A percentile compares a stretch with the other conserved stretches of the same genome.
These are phyloP conservation scores for Lachnellula occidentalis DNA, from an alignment of 2,329 filamentous ascomycete genomes.

Conservation along the genomic window DNA sequence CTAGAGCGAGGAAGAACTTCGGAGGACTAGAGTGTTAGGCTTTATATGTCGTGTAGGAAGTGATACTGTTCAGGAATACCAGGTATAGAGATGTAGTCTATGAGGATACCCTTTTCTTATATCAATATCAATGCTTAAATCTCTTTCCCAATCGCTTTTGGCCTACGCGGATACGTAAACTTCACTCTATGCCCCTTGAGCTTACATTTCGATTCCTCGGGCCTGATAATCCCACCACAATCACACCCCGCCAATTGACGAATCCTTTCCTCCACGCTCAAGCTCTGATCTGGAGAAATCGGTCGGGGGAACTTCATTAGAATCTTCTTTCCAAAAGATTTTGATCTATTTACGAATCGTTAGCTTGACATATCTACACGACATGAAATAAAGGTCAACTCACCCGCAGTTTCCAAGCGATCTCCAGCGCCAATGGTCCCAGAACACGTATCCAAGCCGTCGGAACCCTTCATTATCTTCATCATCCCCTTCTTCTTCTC, in stretches of 20 bases:
- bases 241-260: not conserved
- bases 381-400: not conserved
- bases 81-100: not conserved
- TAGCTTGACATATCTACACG: not conserved
- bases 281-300: not conserved
- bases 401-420: not conserved
- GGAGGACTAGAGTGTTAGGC: not conserved
- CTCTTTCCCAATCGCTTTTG: not conserved
- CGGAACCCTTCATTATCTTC: not conserved
- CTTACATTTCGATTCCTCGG: not conserved
- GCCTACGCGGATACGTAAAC: not conserved
- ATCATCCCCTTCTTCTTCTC: too few species aligned
- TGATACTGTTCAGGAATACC: not conserved
- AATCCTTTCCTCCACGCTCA: conserved; percentile 5
- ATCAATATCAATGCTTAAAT: not conserved
- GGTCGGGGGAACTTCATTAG: not conserved
- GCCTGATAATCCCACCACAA: not conserved
- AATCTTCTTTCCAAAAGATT: not conserved
- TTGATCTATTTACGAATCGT: not conserved
- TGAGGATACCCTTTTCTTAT: not conserved
- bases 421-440: not conserved
- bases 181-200: not conserved
- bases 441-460: conserved; percentile 1
- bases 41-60: not conserved
- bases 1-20: too few species aligned